A percentile compares a stretch with the other conserved stretches of the same genome.
Conservation (phyloP, 2,329 filamentous ascomycete species). For the Chlorencoelia australis region DNA sequence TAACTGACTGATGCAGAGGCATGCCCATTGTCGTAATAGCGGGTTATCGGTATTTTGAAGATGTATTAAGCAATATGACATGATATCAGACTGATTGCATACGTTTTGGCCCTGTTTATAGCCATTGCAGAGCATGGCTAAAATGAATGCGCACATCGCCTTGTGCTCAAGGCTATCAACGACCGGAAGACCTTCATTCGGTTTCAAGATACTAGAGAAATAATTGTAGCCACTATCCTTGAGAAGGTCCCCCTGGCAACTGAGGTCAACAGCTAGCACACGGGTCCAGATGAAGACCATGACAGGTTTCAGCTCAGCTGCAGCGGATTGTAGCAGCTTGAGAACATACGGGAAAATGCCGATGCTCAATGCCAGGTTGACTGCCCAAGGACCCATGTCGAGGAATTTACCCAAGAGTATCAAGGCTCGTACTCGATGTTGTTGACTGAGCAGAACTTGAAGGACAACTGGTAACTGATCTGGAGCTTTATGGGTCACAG, state of each 20-base stretch:
- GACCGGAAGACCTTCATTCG: slow-evolving; percentile 71
- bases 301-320: slow-evolving; percentile 87
- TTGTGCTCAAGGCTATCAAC: slow-evolving; percentile 88
- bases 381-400: slow-evolving; percentile 93
- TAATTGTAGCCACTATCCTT: slow-evolving; percentile 98
- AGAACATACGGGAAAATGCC: slow-evolving; percentile 99
- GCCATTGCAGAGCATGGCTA: slow-evolving; percentile 93
- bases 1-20: slow-evolving; percentile 87
- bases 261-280: slow-evolving; percentile 87
- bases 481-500: slow-evolving; percentile 74
- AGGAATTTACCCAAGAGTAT: slow-evolving; percentile 89
- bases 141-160: slow-evolving; percentile 97
- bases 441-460: slow-evolving; percentile 90
- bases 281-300: slow-evolving; percentile 99
- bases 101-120: slow-evolving; percentile 88
- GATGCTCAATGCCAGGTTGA: slow-evolving; percentile 94
- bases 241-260: slow-evolving; percentile 84
- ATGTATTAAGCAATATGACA: slow-evolving; percentile 77
- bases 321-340: slow-evolving; percentile 90
- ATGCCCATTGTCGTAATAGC: slow-evolving; percentile 87
- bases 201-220: slow-evolving; percentile 86
- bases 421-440: slow-evolving; percentile 81
- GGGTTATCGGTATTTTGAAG: slow-evolving; percentile 80
- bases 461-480: slow-evolving; percentile 94
- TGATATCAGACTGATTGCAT: slow-evolving; percentile 82